phyloP scores from a whole-genome alignment of 2,329 filamentous ascomycete genomes.

The Trichoderma cornu-damae region DNA sequence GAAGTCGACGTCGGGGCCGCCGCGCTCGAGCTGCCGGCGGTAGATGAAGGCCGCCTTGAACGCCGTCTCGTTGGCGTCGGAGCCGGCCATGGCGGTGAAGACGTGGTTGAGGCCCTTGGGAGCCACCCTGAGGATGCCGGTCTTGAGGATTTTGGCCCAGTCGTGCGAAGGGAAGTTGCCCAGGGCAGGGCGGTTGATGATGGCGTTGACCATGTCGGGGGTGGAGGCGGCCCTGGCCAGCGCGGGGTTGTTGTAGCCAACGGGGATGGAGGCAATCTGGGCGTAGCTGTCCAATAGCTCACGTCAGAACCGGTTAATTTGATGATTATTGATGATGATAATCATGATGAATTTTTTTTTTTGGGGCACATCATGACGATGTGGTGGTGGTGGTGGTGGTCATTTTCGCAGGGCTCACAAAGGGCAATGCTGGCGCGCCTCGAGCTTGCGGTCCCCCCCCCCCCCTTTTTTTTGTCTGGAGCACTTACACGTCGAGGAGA shows the following conservation, averaged over 20 bases:
- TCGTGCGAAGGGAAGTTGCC: conserved; percentile 86
- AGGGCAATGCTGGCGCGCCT: no score
- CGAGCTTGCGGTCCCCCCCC: no score
- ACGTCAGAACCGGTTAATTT: neutral
- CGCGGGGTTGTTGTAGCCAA: conserved; percentile 86
- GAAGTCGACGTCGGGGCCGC: conserved; percentile 72
- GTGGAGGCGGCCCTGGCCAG: conserved; percentile 66
- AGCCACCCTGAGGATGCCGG: conserved; percentile 74
- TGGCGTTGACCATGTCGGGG: conserved; percentile 70
- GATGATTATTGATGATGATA: no score
- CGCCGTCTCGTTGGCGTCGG: conserved; percentile 88
- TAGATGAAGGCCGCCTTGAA: conserved; percentile 97
- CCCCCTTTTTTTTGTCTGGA: no score
- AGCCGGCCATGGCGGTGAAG: conserved; percentile 84
- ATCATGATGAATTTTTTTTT: no score
- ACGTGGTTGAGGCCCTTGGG: conserved; percentile 82
- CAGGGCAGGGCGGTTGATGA: conserved; percentile 85
- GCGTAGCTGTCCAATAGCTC: conserved; percentile 57
- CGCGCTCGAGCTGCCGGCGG: conserved; percentile 74
- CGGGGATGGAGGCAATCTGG: conserved; percentile 87
- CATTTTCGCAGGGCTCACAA: no score
- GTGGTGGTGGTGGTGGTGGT: neutral
- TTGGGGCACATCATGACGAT: no score
- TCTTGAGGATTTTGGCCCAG: conserved; percentile 74
- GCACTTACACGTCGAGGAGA: conserved; percentile 62